These are phyloP conservation scores for Persicaria tinctoria DNA, from an alignment of 148 eudicot species.

Conservation along the genomic window DNA sequence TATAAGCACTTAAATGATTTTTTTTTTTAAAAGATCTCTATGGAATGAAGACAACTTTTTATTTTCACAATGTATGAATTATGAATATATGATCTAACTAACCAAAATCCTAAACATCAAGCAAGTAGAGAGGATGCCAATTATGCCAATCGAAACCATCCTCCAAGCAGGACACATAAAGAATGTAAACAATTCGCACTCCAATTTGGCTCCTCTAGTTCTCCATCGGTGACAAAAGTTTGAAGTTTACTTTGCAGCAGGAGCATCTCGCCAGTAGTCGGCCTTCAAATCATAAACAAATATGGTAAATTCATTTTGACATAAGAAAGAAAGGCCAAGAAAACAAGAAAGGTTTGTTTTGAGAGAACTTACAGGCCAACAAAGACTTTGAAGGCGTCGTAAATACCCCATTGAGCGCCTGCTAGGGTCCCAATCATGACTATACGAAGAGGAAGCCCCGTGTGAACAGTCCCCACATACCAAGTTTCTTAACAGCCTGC, in stretches of 20 bases:
- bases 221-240: neutral
- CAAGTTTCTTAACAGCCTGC: slow-evolving; percentile 68
- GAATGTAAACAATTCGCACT: neutral
- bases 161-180: neutral
- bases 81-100: neutral
- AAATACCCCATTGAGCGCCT: no score
- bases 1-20: no score
- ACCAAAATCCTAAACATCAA: neutral
- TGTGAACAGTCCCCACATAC: slow-evolving; percentile 52
- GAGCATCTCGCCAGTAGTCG: no score
- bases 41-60: neutral
- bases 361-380: no score
- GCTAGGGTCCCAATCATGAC: no score
- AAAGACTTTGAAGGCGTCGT: no score
- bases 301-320: no score
- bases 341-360: no score
- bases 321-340: no score
- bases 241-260: neutral
- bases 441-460: slow-evolving; percentile 81
- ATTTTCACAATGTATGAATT: neutral
- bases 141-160: neutral
- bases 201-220: neutral
- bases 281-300: no score
- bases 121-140: neutral
- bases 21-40: no score